Percentiles rank a stretch among this genome's conserved stretches.
Evolutionary conservation across 2,329 filamentous ascomycete species (phyloP).

Genomic region (Kalmusia sp.): DNA sequence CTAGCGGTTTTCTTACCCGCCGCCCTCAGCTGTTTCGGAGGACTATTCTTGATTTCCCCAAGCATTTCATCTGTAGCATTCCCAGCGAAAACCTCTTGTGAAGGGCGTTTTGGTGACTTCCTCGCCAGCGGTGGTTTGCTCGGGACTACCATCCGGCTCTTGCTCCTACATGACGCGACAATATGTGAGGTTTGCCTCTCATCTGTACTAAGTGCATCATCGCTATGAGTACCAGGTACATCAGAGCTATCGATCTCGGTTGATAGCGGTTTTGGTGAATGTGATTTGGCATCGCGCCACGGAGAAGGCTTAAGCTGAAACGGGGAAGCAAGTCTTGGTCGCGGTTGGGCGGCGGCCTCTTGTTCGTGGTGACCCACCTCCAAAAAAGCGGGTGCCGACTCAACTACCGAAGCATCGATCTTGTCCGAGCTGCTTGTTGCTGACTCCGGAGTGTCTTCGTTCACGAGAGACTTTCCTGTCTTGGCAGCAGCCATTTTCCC

Average conservation of each 20-base stretch:
- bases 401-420: not conserved
- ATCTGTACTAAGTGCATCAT: not conserved
- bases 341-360: not conserved
- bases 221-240: not conserved
- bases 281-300: not conserved
- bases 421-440: not conserved
- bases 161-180: not conserved
- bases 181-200: not conserved
- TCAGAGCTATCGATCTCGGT: not conserved
- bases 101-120: not conserved
- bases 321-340: slow-evolving; percentile 19
- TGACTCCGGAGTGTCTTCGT: not conserved
- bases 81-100: not conserved
- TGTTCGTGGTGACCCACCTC: not conserved
- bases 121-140: not conserved
- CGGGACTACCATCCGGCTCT: slow-evolving; percentile 1
- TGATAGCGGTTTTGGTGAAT: not conserved
- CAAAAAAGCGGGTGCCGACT: not conserved
- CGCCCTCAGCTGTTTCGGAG: not conserved
- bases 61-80: not conserved
- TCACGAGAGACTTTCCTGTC: not conserved
- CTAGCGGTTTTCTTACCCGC: not conserved
- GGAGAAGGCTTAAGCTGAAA: slow-evolving; percentile 6
- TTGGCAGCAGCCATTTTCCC: not conserved
- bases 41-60: too few species aligned